Evolutionary conservation across 345 rosid species (phyloP), one percentile per base, ranked within the genome.

Genomic region (Corymbia maculata): DNA sequence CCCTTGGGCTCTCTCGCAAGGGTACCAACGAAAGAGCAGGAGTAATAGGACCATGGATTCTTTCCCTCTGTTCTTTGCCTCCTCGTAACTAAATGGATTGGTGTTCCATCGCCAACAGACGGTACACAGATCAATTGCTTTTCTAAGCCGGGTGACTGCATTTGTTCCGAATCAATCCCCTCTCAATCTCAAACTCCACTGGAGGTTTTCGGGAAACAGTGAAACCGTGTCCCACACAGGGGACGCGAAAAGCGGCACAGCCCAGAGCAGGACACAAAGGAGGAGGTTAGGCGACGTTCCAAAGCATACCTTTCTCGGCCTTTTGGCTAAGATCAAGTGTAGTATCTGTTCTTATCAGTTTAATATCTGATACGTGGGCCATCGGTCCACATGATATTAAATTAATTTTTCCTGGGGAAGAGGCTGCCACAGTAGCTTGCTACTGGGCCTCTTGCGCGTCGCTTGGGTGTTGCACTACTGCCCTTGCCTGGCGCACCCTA

Each of bases 291-390:
- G 61, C 61, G 2, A 1, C 28, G 0, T 2, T 3, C 0, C 3
- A 44, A 86, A 22, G 28, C 93, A 92, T 93, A 93, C 93, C 94
- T 91, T 94, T 93, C 94, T 94, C 94, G 94, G 96, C 94, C 94
- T 93, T 93, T 93, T 92, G 93, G 94, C 93, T 94, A 93, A 93
- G 94, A 94, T 93, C 94, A 93, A 93, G 93, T 92, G 94, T 92
- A 93, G 93, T 92, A 94, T 93, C 92, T 92, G 92, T 92, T 92
- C 92, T 94, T 94, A 93, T 92, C 93, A 92, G 92, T 93, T 93
- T 92, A 94, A 93, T 94, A 93, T 93, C 89, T 92, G 95, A 93
- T 91, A 90, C 87, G 93, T 91, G 91, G 51, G 90, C 53, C 92
- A 92, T 82, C 36, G 92, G 89, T 32, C 15, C 93, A 91, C 93